phyloP scores from a whole-genome alignment of 2,329 filamentous ascomycete genomes.

The Colletotrichum sojae region DNA sequence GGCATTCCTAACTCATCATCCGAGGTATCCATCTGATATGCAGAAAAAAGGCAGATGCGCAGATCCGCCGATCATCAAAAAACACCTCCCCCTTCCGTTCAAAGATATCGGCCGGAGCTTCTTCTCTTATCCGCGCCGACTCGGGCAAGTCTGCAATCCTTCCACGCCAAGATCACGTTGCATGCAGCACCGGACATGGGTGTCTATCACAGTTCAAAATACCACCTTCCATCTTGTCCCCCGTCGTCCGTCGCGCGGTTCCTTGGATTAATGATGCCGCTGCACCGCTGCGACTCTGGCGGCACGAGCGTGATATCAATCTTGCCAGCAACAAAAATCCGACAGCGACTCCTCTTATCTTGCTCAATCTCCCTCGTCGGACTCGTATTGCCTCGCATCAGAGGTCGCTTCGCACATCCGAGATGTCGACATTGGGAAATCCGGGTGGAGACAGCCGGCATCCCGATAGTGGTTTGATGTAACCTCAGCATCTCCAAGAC shows the following conservation, averaged over 20 bases:
- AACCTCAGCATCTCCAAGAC: conserved; percentile 7
- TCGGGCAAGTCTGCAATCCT: neutral
- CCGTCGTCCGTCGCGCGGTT: neutral
- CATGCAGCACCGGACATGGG: conserved; percentile 10
- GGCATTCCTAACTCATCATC: too few relatives aligned
- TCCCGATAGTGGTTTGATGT: neutral
- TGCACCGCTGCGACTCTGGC: neutral
- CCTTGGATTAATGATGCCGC: neutral
- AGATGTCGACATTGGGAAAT: neutral
- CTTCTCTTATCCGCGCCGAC: neutral
- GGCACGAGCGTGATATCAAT: neutral
- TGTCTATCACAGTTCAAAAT: neutral
- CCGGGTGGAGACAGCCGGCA: conserved; percentile 2
- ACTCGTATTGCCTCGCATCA: conserved; percentile 21
- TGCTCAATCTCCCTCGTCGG: conserved; percentile 34
- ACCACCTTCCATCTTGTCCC: conserved; percentile 36
- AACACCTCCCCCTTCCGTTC: neutral
- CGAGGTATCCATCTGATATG: too few relatives aligned
- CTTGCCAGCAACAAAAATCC: neutral
- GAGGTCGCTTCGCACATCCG: neutral
- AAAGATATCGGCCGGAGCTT: neutral
- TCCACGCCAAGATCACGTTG: conserved; percentile 9
- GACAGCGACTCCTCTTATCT: conserved; percentile 9
- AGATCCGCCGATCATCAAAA: neutral
- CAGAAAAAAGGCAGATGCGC: too few relatives aligned